Percentiles rank a stretch among this genome's conserved stretches.
phyloP scores from a whole-genome alignment of 805 yeast species.

The Ogataea polymorpha region DNA sequence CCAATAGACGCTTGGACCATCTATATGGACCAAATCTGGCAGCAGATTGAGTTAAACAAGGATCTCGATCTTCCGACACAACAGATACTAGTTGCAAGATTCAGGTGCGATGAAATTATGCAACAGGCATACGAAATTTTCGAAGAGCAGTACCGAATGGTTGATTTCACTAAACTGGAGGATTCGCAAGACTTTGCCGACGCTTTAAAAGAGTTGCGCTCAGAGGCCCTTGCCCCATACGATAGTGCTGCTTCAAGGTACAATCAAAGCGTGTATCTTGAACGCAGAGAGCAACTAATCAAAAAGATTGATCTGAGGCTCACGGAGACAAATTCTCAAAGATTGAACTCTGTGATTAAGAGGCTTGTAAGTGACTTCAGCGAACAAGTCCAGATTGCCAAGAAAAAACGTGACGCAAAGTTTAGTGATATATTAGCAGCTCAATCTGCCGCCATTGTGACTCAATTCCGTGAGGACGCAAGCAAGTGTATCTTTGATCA shows the following conservation, averaged over 20 bases:
- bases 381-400: slow-evolving; percentile 21
- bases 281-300: slow-evolving; percentile 50
- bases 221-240: slow-evolving; percentile 48
- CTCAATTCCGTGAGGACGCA: slow-evolving; percentile 33
- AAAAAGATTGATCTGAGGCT: slow-evolving; percentile 47
- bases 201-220: slow-evolving; percentile 41
- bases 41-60: slow-evolving; percentile 86
- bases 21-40: slow-evolving; percentile 90
- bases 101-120: slow-evolving; percentile 89
- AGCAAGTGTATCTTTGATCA: slow-evolving; percentile 33
- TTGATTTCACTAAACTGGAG: slow-evolving; percentile 27
- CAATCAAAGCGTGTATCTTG: slow-evolving; percentile 59
- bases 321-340: slow-evolving; percentile 40
- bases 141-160: slow-evolving; percentile 31
- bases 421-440: slow-evolving; percentile 25
- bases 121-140: slow-evolving; percentile 47
- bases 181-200: slow-evolving; percentile 38
- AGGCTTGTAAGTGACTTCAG: slow-evolving; percentile 32
- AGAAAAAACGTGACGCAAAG: slow-evolving; percentile 23
- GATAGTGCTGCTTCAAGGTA: slow-evolving; percentile 79
- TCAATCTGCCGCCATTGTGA: slow-evolving; percentile 20
- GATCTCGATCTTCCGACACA: slow-evolving; percentile 97
- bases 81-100: slow-evolving; percentile 90
- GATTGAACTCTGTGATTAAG: slow-evolving; percentile 38
- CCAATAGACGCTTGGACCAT: slow-evolving; percentile 97